Base-by-base conservation (phyloP, 768 basidiomycete genomes). In the Lactifluus hygrophoroides region DNA sequence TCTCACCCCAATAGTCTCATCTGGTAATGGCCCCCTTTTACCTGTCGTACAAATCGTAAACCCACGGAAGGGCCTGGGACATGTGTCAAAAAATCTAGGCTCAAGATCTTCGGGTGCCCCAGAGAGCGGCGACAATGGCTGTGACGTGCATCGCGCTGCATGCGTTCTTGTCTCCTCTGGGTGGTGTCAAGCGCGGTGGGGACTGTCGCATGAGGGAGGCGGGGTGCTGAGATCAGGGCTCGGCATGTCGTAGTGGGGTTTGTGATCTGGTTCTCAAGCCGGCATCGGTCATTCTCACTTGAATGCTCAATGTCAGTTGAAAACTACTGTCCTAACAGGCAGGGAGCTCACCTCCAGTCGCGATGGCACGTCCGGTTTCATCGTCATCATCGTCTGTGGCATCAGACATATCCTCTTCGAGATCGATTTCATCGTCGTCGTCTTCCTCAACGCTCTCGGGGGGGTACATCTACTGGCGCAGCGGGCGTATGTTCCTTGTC, bases 11-110 rank as follows among this genome's bases (percentile, higher is more conserved):
- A n/a, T n/a, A n/a, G n/a, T n/a, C n/a, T n/a, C n/a, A n/a, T n/a
- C n/a, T n/a, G n/a, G n/a, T n/a, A n/a, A n/a, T n/a, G n/a, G n/a
- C n/a, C n/a, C n/a, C n/a, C n/a, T n/a, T n/a, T n/a, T 75, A 6
- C 90, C 89, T 0, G 90, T 90, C 34, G 86, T 88, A 69, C 86
- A 90, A 2, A 93, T 62, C 0, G 82, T 73, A 19, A 86, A 72
- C 1, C 79, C 79, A 52, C 73, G 80, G 65, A 93, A 84, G 0
- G 88, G 88, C 38, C 86, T 73, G 19, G 86, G 86, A 72, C 69
- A 72, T 17, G 65, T 44, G 51, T 72, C 69, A 9, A 66, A 44
- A 50, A 64, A 63, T 49, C 63, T 65, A 10, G 52, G 44, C 38
- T 60, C 51, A 16, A 60, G 46, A 11, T 55, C 56, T 57, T 68